Base-by-base conservation (phyloP, 768 basidiomycete species). In the Tricholoma flavovirens region DNA sequence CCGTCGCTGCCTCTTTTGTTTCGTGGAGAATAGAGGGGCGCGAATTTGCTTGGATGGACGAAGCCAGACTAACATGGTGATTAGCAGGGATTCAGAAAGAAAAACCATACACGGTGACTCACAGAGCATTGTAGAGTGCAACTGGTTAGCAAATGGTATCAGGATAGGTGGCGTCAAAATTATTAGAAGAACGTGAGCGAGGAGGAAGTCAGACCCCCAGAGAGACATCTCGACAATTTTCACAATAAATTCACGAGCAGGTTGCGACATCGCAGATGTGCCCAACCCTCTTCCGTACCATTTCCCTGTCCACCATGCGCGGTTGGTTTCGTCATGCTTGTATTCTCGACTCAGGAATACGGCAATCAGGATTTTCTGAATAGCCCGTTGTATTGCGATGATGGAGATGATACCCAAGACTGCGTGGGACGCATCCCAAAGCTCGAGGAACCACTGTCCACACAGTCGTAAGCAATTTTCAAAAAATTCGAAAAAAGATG, bases 301-400 rank as follows among this genome's bases (percentile, higher is more conserved):
- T 76, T 90, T 88, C 59, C 94, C 95, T 15, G 95, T 94, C 97
- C 97, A 99, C 96, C 96, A 98, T 1, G 95, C 95, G 58, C 91
- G 82, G 75, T 98, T 98, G 24, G 92, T 95, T 76, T 98, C 94
- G 67, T 99, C 97, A 68, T 97, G 93, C 75, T 98, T 98, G 79
- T 88, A 96, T 73, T 99, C 97, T 66, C 97, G 88, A 22, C 93
- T 92, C 46, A 98, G 80, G 81, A 95, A 93, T 46, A 93, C 88
- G 5, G 94, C 82, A 59, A 98, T 98, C 54, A 97, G 78, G 59
- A 96, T 84, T 77, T 98, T 98, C 75, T 93, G 90, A 63, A 98
- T 82, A 35, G 90, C 87, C 48, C 97, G 83, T 71, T 98, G 95
- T 50, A 99, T 85, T 22, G 89, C 84, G 59, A 97, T 83, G 57